phyloP scores from a whole-genome alignment of 2,329 filamentous ascomycete species.

The Beauveria asiatica region DNA sequence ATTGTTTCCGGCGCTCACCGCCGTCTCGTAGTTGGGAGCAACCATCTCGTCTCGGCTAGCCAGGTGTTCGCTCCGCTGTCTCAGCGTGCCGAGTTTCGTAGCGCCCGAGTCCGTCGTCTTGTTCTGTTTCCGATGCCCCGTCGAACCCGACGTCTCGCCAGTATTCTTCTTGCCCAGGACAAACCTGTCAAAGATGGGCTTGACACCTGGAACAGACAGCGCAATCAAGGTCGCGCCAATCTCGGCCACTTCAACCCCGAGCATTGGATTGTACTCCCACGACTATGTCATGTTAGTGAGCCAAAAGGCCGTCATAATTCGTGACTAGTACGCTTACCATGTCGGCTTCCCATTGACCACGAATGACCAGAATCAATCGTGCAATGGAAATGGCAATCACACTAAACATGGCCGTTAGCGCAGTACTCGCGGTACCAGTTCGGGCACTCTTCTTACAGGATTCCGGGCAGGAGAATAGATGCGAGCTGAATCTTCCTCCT shows the following conservation, averaged over 20 bases:
- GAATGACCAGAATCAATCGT: conserved; percentile 38
- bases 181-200: conserved; percentile 34
- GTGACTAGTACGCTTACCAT: conserved; percentile 12
- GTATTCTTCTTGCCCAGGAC: conserved; percentile 20
- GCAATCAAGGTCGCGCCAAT: conserved; percentile 42
- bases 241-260: conserved; percentile 41
- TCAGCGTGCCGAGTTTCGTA: conserved; percentile 23
- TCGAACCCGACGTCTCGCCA: conserved; percentile 15
- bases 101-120: conserved; percentile 16
- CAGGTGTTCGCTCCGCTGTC: conserved; percentile 23
- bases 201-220: conserved; percentile 41
- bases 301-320: too few species aligned
- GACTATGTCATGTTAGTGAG: conserved; percentile 20
- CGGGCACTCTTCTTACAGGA: conserved; percentile 28
- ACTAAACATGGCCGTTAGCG: conserved; percentile 20
- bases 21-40: conserved; percentile 16
- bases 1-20: conserved; percentile 15
- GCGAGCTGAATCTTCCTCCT: conserved; percentile 38
- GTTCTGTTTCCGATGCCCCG: conserved; percentile 17
- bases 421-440: too few species aligned
- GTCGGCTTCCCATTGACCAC: conserved; percentile 38
- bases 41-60: conserved; percentile 18
- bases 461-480: conserved; percentile 39
- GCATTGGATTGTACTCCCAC: conserved; percentile 42
- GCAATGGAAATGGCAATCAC: conserved; percentile 40